Conservation (phyloP, 2,329 filamentous ascomycete genomes). For the Cytospora mali region DNA sequence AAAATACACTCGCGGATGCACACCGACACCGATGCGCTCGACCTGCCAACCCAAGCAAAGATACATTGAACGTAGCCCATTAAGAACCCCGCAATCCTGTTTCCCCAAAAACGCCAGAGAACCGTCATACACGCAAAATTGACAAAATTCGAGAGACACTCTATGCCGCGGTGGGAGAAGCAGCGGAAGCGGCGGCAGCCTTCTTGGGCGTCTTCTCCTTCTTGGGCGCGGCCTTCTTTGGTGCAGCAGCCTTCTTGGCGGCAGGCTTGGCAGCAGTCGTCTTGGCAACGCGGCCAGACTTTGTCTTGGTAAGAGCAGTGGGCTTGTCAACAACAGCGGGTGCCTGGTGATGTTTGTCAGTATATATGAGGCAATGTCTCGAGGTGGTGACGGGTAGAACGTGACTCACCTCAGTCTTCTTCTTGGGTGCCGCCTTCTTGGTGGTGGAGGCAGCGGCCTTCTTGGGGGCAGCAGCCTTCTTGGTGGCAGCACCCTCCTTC, state of each 20-base stretch:
- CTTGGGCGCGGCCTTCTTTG: constrained; percentile 48
- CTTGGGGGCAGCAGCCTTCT: constrained; percentile 50
- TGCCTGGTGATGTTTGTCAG: constrained; percentile 46
- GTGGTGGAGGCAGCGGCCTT: constrained; percentile 48
- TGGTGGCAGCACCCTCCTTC: constrained; percentile 39
- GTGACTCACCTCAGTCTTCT: constrained; percentile 36
- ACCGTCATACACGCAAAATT: constrained; percentile 21
- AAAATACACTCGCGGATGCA: constrained; percentile 37
- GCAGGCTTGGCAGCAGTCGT: constrained; percentile 52
- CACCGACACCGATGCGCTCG: constrained; percentile 14
- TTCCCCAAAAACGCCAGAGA: constrained; percentile 39
- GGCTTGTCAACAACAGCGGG: constrained; percentile 70
- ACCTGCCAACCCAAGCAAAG: constrained; percentile 25
- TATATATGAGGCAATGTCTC: constrained; percentile 23
- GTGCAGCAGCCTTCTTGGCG: constrained; percentile 45
- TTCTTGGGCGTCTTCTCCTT: constrained; percentile 49
- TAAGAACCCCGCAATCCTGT: constrained; percentile 36
- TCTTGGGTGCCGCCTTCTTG: constrained; percentile 43
- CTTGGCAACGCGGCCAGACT: constrained; percentile 84
- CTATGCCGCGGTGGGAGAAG: constrained; percentile 19
- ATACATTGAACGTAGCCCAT: constrained; percentile 29
- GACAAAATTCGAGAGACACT: neutral
- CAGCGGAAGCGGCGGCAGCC: constrained; percentile 26
- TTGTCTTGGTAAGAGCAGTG: constrained; percentile 76
- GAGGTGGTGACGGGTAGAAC: neutral